phyloP scores from a whole-genome alignment of 2,329 filamentous ascomycete genomes.

The Claviceps humidiphila region DNA sequence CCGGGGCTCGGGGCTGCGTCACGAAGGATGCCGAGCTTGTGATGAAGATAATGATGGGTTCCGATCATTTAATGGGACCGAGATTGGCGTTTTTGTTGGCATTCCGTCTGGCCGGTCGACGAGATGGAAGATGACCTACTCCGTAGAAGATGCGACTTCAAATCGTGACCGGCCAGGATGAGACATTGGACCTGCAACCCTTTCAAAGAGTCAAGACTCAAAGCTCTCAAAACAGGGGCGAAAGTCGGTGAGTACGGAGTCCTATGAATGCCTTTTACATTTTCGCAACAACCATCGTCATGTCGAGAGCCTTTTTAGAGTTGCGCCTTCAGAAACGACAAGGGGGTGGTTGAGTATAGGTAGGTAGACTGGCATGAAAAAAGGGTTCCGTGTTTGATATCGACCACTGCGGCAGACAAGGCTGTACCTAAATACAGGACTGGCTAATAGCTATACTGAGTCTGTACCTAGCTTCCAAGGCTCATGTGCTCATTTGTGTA shows the following conservation, averaged over 20 bases:
- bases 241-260: not conserved
- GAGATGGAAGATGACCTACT: not conserved
- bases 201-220: not conserved
- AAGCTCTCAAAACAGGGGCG: not conserved
- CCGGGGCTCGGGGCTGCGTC: not conserved
- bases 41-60: too few species aligned
- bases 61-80: not conserved
- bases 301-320: not conserved
- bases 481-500: not conserved
- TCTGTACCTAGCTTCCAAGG: not conserved
- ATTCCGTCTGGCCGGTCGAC: not conserved
- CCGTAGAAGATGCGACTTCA: not conserved
- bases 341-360: not conserved
- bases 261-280: not conserved
- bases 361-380: not conserved
- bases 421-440: too few species aligned
- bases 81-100: too few species aligned
- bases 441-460: too few species aligned
- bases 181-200: not conserved
- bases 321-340: not conserved
- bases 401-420: not conserved
- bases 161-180: not conserved
- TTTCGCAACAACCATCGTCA: not conserved
- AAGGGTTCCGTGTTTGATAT: not conserved
- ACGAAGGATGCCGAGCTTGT: not conserved